phyloP scores from a whole-genome alignment of 108 stramenopile genomes.

The Aurantiochytrium sp. region DNA sequence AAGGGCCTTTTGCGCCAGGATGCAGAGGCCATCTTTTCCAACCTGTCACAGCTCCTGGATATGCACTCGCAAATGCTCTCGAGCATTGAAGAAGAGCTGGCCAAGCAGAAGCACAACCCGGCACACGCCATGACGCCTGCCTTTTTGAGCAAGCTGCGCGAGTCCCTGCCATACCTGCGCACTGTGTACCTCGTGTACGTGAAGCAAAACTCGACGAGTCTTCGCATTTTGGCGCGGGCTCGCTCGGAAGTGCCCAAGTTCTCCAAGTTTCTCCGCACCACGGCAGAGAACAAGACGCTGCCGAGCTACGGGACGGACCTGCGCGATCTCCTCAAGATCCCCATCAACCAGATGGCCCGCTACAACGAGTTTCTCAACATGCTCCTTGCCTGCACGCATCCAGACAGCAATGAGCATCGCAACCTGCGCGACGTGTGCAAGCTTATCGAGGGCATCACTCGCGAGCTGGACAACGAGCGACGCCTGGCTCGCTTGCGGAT shows the following conservation, averaged over 20 bases:
- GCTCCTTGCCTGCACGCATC: slow-evolving; percentile 24
- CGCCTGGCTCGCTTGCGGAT: background rate
- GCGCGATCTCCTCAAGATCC: background rate
- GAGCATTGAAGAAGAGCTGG: background rate
- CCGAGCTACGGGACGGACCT: slow-evolving; percentile 25
- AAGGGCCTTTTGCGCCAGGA: background rate
- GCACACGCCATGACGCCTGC: background rate
- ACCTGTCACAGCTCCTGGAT: background rate
- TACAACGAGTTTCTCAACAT: slow-evolving; percentile 23
- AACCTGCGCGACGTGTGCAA: background rate
- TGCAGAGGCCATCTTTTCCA: background rate
- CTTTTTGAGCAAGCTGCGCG: background rate
- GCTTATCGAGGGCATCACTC: background rate
- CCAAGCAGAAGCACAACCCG: background rate
- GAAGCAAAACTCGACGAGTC: slow-evolving; percentile 10
- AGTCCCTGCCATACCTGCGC: background rate
- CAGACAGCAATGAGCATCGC: background rate
- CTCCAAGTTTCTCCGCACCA: background rate
- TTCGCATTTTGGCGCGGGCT: background rate
- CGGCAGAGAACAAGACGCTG: slow-evolving; percentile 14
- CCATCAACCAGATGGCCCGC: slow-evolving; percentile 15
- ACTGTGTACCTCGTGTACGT: background rate
- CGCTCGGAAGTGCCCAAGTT: background rate
- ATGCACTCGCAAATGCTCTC: background rate
- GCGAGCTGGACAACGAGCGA: background rate